These are phyloP conservation scores for Aureobasidium lini DNA, from an alignment of 2,329 filamentous ascomycete genomes.

Conservation along the genomic window DNA sequence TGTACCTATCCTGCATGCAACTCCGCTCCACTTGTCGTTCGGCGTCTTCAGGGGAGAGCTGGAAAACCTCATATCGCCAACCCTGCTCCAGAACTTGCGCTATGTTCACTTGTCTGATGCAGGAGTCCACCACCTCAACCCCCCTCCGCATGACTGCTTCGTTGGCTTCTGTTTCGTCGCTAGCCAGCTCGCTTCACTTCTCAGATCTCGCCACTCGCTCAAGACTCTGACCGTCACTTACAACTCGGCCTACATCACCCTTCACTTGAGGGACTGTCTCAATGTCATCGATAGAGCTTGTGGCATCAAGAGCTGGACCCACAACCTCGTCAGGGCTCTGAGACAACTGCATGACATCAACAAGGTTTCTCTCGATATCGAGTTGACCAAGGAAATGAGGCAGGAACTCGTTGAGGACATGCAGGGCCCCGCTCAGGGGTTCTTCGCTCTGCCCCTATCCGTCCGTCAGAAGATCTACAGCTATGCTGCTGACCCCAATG, in stretches of 20 bases:
- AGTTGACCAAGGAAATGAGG: conserved; percentile 19
- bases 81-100: conserved; percentile 21
- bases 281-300: conserved; percentile 15
- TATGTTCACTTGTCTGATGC: conserved; percentile 15
- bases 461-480: conserved; percentile 25
- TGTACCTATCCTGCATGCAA: conserved; percentile 20
- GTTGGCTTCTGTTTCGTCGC: conserved; percentile 23
- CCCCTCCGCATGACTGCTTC: conserved; percentile 19
- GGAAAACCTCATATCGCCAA: conserved; percentile 18
- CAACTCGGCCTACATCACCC: conserved; percentile 17
- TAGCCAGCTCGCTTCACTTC: conserved; percentile 19
- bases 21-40: conserved; percentile 24
- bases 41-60: conserved; percentile 19
- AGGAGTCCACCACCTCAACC: conserved; percentile 10
- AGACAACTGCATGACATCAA: conserved; percentile 19
- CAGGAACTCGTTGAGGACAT: conserved; percentile 20
- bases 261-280: conserved; percentile 23
- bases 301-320: conserved; percentile 24
- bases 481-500: conserved; percentile 18
- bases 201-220: conserved; percentile 23
- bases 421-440: conserved; percentile 16
- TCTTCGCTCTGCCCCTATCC: conserved; percentile 22
- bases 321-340: conserved; percentile 16
- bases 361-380: conserved; percentile 21
- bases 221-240: conserved; percentile 24